Percentiles rank a stretch among this genome's conserved stretches.
These are phyloP conservation scores for Monosporascus sp. DNA, from an alignment of 2,329 filamentous ascomycete species.

Conservation along the genomic window DNA sequence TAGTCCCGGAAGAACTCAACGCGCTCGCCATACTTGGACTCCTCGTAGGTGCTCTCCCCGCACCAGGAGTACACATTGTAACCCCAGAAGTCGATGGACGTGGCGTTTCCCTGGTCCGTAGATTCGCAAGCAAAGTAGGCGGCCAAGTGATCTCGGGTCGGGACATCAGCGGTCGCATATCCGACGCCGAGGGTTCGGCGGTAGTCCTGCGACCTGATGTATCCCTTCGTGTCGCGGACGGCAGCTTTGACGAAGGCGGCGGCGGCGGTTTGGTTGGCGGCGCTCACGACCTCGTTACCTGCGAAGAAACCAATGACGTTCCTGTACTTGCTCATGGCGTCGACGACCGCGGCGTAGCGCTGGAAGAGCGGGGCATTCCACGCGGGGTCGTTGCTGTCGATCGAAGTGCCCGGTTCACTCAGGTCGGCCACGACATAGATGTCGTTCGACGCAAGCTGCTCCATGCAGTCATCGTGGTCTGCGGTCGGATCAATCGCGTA, in stretches of 20 bases:
- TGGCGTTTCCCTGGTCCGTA: constrained; percentile 32
- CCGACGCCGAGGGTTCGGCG: constrained; percentile 75
- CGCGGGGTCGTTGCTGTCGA: constrained; percentile 71
- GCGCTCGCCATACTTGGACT: constrained; percentile 77
- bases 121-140: constrained; percentile 93
- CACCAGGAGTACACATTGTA: constrained; percentile 99
- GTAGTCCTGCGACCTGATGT: constrained; percentile 77
- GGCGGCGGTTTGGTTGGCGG: constrained; percentile 79
- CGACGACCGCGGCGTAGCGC: constrained; percentile 80
- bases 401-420: constrained; percentile 73
- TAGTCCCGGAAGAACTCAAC: constrained; percentile 84
- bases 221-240: constrained; percentile 90
- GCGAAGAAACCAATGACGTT: constrained; percentile 98
- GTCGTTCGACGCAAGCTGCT: constrained; percentile 70
- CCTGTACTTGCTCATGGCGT: constrained; percentile 73
- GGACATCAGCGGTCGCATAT: constrained; percentile 88
- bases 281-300: constrained; percentile 94
- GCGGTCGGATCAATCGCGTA: constrained; percentile 81
- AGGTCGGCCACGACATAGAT: constrained; percentile 96
- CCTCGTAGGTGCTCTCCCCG: constrained; percentile 69
- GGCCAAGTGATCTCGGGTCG: constrained; percentile 76
- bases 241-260: constrained; percentile 97
- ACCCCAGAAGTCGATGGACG: constrained; percentile 91
- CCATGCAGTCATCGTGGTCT: constrained; percentile 83
- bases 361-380: constrained; percentile 77